phyloP scores from a whole-genome alignment of 177 flowering plant genomes.

The Vitis hybrid region DNA sequence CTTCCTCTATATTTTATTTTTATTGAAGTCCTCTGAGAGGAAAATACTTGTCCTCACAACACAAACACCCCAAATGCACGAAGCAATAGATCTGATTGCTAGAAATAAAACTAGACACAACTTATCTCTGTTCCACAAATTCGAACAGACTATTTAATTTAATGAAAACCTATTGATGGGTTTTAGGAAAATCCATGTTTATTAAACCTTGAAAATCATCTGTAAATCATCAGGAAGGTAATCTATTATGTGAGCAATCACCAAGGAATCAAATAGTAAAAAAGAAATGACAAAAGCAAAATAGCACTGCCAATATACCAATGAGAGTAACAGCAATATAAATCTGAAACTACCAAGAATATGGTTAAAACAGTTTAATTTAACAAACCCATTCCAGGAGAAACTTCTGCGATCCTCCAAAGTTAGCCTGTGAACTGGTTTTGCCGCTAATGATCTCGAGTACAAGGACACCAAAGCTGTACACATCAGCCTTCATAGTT shows the following conservation, averaged over 20 bases:
- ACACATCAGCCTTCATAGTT: conserved; percentile 84
- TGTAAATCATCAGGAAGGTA: too few relatives aligned
- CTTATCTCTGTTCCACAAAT: not conserved
- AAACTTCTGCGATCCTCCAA: conserved; percentile 45
- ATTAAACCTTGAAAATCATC: too few relatives aligned
- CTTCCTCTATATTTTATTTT: not conserved
- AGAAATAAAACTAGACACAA: not conserved
- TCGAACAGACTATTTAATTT: not conserved
- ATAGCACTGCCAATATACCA: not conserved
- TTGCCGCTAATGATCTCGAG: conserved; percentile 80
- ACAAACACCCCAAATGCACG: too few relatives aligned
- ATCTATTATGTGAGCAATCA: too few relatives aligned
- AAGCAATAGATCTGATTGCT: too few relatives aligned
- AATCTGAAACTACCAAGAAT: not conserved
- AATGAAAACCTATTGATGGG: not conserved
- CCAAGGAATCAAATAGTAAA: too few relatives aligned
- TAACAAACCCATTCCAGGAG: conserved; percentile 68
- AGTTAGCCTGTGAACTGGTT: conserved; percentile 49
- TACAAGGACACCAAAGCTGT: conserved; percentile 80
- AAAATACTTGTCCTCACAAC: too few relatives aligned
- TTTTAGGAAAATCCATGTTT: too few relatives aligned
- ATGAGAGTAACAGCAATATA: not conserved
- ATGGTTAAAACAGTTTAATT: not conserved
- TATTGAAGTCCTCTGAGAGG: not conserved
- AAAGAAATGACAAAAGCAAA: not conserved